Evolutionary conservation across 768 basidiomycete genomes (phyloP).

Genomic region (Podaxis mareebaensis): DNA sequence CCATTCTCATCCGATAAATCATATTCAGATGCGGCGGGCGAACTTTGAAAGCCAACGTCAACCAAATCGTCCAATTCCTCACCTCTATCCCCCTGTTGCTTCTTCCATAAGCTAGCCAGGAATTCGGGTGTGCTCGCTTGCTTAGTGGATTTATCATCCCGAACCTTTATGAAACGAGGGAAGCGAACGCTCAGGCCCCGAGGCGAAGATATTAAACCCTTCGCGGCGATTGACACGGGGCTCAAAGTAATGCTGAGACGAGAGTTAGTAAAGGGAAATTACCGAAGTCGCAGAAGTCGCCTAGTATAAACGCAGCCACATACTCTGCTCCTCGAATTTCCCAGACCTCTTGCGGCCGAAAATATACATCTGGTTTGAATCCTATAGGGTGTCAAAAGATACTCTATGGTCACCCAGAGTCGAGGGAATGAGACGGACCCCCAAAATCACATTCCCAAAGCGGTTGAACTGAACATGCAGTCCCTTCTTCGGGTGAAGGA

Average conservation of each 20-base stretch:
- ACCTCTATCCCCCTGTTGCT: slow-evolving; percentile 50
- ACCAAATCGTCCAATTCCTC: slow-evolving; percentile 63
- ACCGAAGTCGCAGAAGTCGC: neutral
- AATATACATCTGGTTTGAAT: slow-evolving; percentile 66
- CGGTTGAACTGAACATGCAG: slow-evolving; percentile 48
- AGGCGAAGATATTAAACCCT: slow-evolving; percentile 48
- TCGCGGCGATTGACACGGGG: slow-evolving; percentile 81
- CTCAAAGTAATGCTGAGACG: slow-evolving; percentile 71
- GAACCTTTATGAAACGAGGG: slow-evolving; percentile 75
- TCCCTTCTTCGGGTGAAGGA: slow-evolving; percentile 35
- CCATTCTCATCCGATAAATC: slow-evolving; percentile 27
- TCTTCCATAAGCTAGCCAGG: slow-evolving; percentile 66
- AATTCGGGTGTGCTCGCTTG: slow-evolving; percentile 73
- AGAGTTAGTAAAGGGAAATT: slow-evolving; percentile 6
- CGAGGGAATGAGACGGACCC: slow-evolving; percentile 40
- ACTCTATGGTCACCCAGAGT: slow-evolving; percentile 4
- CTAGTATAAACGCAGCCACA: slow-evolving; percentile 18
- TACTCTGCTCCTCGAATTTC: slow-evolving; percentile 82
- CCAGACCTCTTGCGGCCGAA: slow-evolving; percentile 80
- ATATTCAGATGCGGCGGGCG: slow-evolving; percentile 23
- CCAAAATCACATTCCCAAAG: slow-evolving; percentile 65
- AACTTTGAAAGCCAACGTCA: slow-evolving; percentile 43
- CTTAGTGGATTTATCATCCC: slow-evolving; percentile 74
- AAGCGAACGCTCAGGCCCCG: slow-evolving; percentile 85
- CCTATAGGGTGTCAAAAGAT: slow-evolving; percentile 34